phyloP scores from a whole-genome alignment of 306 rosid genomes.

The Trifolium pratense region DNA sequence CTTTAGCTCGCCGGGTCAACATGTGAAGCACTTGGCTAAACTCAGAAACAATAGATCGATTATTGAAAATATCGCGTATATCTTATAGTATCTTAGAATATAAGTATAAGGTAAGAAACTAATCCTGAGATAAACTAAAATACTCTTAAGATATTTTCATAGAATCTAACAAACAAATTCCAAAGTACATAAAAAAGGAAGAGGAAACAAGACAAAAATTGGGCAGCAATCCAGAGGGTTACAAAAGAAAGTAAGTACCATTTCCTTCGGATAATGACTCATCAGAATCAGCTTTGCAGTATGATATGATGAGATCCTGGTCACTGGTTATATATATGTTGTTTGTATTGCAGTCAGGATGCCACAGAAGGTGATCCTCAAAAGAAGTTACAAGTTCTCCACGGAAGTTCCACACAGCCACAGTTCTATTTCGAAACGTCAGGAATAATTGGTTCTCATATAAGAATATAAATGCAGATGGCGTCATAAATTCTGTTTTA shows the following conservation, averaged over 20 bases:
- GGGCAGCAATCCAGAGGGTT: neutral
- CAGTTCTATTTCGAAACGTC: conserved; percentile 86
- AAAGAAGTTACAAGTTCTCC: conserved; percentile 97
- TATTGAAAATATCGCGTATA: neutral
- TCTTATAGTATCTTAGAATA: neutral
- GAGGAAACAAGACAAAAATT: neutral
- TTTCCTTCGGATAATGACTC: conserved; percentile 84
- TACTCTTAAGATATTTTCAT: neutral
- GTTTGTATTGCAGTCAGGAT: conserved; percentile 96
- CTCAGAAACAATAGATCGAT: conserved; percentile 1
- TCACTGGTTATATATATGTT: conserved; percentile 93
- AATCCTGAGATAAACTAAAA: neutral
- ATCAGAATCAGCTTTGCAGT: conserved; percentile 98
- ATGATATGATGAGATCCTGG: conserved; percentile 95
- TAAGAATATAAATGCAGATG: conserved; percentile 91
- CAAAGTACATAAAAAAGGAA: neutral
- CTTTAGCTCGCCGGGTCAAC: conserved; percentile 5
- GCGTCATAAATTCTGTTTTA: conserved; percentile 89
- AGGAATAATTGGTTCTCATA: conserved; percentile 90
- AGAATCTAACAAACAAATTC: neutral
- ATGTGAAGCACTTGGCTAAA: conserved; percentile 1
- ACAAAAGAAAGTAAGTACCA: conserved; percentile 50
- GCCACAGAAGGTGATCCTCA: conserved; percentile 98
- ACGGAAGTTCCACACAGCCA: conserved; percentile 98
- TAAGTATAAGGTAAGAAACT: neutral